A percentile compares a stretch with the other conserved stretches of the same genome.
Evolutionary conservation across 2,329 filamentous ascomycete species (phyloP).

Genomic region (Talaromyces piceae): DNA sequence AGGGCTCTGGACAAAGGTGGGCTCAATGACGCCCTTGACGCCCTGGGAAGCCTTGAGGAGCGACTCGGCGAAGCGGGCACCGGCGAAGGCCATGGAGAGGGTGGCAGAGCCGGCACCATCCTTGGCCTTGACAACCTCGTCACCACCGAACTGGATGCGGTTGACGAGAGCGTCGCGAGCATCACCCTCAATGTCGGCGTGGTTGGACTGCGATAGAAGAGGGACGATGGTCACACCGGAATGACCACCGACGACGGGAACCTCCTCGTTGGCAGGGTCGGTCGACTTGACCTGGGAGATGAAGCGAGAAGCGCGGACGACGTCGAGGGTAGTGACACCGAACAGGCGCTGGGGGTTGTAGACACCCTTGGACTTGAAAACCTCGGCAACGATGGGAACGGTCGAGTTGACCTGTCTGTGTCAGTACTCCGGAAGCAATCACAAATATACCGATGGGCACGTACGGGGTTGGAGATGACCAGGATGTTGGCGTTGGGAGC

Average conservation of each 20-base stretch:
- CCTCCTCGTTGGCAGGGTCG: constrained; percentile 86
- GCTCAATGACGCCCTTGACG: constrained; percentile 91
- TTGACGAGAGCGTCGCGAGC: constrained; percentile 70
- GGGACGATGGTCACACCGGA: constrained; percentile 97
- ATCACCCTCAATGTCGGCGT: constrained; percentile 74
- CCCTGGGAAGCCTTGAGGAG: constrained; percentile 88
- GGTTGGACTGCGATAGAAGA: constrained; percentile 87
- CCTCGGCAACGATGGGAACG: constrained; percentile 92
- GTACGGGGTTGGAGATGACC: constrained; percentile 92
- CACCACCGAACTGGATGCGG: constrained; percentile 97
- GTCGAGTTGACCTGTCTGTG: constrained; percentile 77
- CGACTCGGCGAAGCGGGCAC: constrained; percentile 76
- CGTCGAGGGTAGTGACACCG: constrained; percentile 98
- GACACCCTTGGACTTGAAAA: constrained; percentile 90
- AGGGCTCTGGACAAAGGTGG: constrained; percentile 92
- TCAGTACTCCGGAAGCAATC: background rate
- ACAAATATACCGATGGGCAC: constrained; percentile 16
- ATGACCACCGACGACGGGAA: constrained; percentile 95
- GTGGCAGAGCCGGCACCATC: constrained; percentile 94
- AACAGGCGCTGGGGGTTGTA: constrained; percentile 99
- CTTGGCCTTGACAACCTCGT: constrained; percentile 99
- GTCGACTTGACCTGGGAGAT: constrained; percentile 87
- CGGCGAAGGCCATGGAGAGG: constrained; percentile 97
- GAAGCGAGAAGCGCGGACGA: constrained; percentile 96
- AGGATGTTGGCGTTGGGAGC: constrained; percentile 90